Percentiles rank a stretch among this genome's conserved stretches.
Evolutionary conservation across 371 early-diverging fungal genomes (phyloP).

Genomic region (Lichtheimia ornata): DNA sequence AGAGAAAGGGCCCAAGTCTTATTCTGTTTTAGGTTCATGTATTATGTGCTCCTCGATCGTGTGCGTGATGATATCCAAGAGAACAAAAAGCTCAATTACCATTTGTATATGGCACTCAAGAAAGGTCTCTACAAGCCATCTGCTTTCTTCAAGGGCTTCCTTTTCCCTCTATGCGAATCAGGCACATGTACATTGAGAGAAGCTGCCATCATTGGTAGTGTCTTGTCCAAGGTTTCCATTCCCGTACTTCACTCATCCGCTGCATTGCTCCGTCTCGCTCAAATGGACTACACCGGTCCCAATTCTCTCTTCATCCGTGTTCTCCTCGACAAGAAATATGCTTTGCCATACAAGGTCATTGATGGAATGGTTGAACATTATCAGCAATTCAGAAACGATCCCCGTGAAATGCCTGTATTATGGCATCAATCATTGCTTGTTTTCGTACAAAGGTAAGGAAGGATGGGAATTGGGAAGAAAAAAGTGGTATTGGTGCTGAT

Average conservation of each 20-base stretch:
- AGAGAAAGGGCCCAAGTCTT: not conserved
- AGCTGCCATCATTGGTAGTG: constrained; percentile 94
- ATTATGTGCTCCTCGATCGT: constrained; percentile 83
- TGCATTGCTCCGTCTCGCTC: constrained; percentile 90
- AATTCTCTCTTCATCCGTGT: constrained; percentile 93
- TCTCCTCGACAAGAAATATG: constrained; percentile 97
- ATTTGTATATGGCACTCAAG: constrained; percentile 94
- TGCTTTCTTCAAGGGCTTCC: constrained; percentile 96
- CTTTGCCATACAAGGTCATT: constrained; percentile 95
- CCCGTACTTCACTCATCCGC: constrained; percentile 96
- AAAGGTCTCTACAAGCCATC: constrained; percentile 96
- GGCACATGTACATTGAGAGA: constrained; percentile 96
- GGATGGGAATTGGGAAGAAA: not conserved
- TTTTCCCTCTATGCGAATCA: constrained; percentile 94
- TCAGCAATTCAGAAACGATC: constrained; percentile 81
- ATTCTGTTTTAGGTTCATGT: constrained; percentile 64
- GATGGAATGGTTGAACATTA: constrained; percentile 96
- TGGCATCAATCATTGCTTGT: constrained; percentile 97
- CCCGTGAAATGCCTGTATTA: constrained; percentile 89
- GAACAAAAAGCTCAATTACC: constrained; percentile 94
- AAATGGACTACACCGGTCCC: constrained; percentile 97
- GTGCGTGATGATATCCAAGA: constrained; percentile 94
- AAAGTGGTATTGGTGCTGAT: not conserved
- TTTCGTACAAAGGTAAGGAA: constrained; percentile 81
- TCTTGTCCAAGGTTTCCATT: constrained; percentile 89